Evolutionary conservation across 176 grass and related monocot genomes (phyloP).

Genomic region (Thalia dealbata): DNA sequence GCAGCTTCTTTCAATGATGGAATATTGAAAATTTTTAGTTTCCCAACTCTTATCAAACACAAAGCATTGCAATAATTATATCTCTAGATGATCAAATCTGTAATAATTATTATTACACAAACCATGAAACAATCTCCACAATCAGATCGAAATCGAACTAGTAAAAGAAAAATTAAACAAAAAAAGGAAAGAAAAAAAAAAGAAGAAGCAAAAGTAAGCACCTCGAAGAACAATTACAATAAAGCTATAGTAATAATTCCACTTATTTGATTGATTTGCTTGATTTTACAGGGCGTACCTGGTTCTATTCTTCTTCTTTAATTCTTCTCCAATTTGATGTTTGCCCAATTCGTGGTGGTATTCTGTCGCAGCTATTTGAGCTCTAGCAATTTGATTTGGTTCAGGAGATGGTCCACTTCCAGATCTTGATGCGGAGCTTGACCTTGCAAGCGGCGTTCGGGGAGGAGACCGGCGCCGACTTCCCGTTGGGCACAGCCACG

Average conservation of each 20-base stretch:
- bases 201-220: background rate
- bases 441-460: slow-evolving; percentile 38
- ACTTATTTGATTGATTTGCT: background rate
- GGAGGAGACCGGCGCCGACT: slow-evolving; percentile 5
- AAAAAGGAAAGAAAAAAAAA: no score
- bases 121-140: no score
- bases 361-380: background rate
- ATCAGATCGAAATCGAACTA: no score
- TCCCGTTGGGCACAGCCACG: slow-evolving; percentile 47
- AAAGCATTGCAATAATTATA: no score
- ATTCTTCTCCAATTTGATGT: background rate
- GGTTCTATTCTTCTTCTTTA: background rate
- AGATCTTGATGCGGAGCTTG: slow-evolving; percentile 96
- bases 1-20: no score
- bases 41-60: no score
- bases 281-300: background rate
- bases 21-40: no score
- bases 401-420: slow-evolving; percentile 89
- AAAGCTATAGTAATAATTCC: no score
- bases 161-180: background rate
- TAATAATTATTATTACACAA: no score
- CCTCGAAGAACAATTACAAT: background rate
- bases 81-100: no score
- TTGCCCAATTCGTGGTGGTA: background rate
- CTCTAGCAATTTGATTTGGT: background rate